Percentiles rank a stretch among this genome's conserved stretches.
Evolutionary conservation across 768 basidiomycete genomes (phyloP).

Genomic region (Coprinellus micaceus): DNA sequence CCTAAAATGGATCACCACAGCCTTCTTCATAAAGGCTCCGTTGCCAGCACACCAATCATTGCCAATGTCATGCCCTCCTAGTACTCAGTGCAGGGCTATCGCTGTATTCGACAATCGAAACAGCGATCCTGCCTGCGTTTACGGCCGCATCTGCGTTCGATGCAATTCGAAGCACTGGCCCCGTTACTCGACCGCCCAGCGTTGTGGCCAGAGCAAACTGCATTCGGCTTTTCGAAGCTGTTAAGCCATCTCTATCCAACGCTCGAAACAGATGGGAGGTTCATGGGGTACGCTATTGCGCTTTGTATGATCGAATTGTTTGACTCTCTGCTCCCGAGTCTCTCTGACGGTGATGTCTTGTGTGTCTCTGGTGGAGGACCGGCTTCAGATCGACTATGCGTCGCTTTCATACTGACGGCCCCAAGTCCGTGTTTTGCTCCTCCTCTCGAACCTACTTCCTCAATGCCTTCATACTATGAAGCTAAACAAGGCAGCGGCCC

Average conservation of each 20-base stretch:
- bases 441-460: too few relatives aligned
- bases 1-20: too few relatives aligned
- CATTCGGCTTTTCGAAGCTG: too few relatives aligned
- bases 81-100: background rate
- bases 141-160: background rate
- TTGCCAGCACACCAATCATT: too few relatives aligned
- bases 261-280: background rate
- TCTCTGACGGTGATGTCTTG: background rate
- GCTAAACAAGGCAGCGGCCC: too few relatives aligned
- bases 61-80: background rate
- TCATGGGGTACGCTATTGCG: background rate
- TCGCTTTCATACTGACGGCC: background rate
- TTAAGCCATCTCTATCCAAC: background rate
- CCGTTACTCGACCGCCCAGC: background rate
- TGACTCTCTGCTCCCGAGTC: background rate
- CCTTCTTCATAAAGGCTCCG: too few relatives aligned
- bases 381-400: background rate
- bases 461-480: too few relatives aligned
- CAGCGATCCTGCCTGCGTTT: background rate
- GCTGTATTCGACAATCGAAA: background rate
- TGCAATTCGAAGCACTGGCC: background rate
- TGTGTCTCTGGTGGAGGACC: background rate
- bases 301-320: too few relatives aligned
- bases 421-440: too few relatives aligned
- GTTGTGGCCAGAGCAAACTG: background rate